Base-by-base conservation (phyloP, 2,329 filamentous ascomycete genomes). In the Fusarium nodosum region DNA sequence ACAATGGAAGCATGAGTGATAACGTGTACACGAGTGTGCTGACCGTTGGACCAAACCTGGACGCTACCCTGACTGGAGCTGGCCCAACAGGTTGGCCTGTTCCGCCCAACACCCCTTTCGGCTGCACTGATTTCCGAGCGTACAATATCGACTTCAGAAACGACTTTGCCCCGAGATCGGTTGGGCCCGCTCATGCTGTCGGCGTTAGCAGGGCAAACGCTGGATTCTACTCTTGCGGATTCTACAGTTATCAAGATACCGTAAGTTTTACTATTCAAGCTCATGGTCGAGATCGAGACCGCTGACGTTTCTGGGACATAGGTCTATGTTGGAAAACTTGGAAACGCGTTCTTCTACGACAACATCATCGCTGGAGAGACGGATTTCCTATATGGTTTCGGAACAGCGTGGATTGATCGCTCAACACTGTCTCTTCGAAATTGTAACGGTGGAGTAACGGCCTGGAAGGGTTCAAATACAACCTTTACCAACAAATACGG, bases 131-230 rank as follows among this genome's bases (percentile, higher is more conserved):
- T 74, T 91, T 92, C 76, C 82, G 88, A 11, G 87, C 84, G 0
- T 91, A 92, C 76, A 91, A 91, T 71, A 79, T 92, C 39, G 86
- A 92, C 72, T 88, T 91, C 67, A 80, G 85, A 22, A 92, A 92
- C 70, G 82, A 86, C 45, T 89, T 83, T 69, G 79, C 81, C 0
- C 84, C 85, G 0, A 75, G 76, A 26, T 69, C 84, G 3, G 82
- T 82, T 36, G 88, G 88, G 0, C 90, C 89, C 0, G 82, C 85
- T 5, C 83, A 90, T 41, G 89, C 89, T 0, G 73, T 91, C 9
- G 87, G 85, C 20, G 82, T 90, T 7, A 87, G 85, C 65, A 85
- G 87, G 45, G 88, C 90, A 0, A 91, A 91, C 73, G 84, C 87
- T 0, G 88, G 88, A 0, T 91, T 92, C 74, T 92, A 91, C 74